phyloP scores from a whole-genome alignment of 352 stramenopile genomes.

The Pythium coloratum region DNA sequence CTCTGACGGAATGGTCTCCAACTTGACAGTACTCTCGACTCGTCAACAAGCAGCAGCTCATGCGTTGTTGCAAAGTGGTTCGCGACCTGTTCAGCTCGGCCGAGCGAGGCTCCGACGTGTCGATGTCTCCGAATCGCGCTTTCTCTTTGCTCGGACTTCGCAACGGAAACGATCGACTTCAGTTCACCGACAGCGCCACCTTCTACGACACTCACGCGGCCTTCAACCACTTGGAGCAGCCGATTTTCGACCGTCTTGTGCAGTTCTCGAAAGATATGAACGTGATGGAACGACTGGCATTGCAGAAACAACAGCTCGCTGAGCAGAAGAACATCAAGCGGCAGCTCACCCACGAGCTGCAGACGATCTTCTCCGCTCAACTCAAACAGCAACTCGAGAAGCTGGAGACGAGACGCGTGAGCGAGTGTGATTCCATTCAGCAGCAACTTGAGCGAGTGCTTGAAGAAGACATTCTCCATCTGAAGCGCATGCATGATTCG shows the following conservation, averaged over 20 bases:
- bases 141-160: slow-evolving; percentile 47
- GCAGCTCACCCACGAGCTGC: slow-evolving; percentile 45
- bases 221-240: slow-evolving; percentile 73
- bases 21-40: slow-evolving; percentile 39
- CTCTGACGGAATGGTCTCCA: background rate
- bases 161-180: slow-evolving; percentile 47
- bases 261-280: slow-evolving; percentile 66
- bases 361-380: slow-evolving; percentile 49
- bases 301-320: slow-evolving; percentile 52
- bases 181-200: slow-evolving; percentile 58
- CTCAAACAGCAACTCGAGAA: slow-evolving; percentile 34
- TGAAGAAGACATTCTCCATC: slow-evolving; percentile 60
- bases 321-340: slow-evolving; percentile 56
- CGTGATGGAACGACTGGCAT: slow-evolving; percentile 49
- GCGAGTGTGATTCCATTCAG: slow-evolving; percentile 46
- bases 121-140: slow-evolving; percentile 40
- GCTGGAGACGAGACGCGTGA: slow-evolving; percentile 38
- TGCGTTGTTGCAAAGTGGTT: slow-evolving; percentile 46
- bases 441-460: slow-evolving; percentile 47
- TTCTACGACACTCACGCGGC: slow-evolving; percentile 56
- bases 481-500: slow-evolving; percentile 60
- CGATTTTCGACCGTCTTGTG: slow-evolving; percentile 64
- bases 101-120: slow-evolving; percentile 21
- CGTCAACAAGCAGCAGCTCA: slow-evolving; percentile 54
- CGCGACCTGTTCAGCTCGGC: slow-evolving; percentile 49